Evolutionary conservation across 352 stramenopile species (phyloP).

Genomic region (Phytophthora pluvialis): DNA sequence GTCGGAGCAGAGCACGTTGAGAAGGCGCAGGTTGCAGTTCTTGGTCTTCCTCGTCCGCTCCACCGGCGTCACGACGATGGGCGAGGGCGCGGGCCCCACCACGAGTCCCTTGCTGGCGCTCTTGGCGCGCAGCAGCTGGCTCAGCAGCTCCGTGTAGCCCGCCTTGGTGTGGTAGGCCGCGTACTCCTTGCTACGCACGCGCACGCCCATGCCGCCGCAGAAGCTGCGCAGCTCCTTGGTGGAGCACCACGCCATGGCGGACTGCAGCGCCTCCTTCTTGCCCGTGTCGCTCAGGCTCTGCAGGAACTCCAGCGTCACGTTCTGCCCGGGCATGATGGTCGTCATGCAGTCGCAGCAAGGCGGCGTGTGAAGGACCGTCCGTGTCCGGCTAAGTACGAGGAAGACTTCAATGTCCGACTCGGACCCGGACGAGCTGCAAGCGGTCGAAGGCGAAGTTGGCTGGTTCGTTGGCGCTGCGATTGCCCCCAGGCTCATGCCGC

Average conservation of each 20-base stretch:
- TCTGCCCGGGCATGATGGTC: conserved; percentile 11
- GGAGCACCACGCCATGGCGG: conserved; percentile 26
- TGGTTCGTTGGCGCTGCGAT: no score
- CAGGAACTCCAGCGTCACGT: conserved; percentile 27
- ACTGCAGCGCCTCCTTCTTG: conserved; percentile 24
- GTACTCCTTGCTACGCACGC: conserved; percentile 31
- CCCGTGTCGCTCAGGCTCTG: conserved; percentile 25
- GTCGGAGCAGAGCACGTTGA: conserved; percentile 29
- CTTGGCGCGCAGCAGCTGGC: conserved; percentile 18
- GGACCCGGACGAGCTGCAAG: background rate
- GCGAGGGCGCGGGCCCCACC: background rate
- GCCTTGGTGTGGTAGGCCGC: conserved; percentile 33
- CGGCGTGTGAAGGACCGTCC: background rate
- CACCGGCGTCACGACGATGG: conserved; percentile 7
- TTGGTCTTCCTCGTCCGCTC: conserved; percentile 29
- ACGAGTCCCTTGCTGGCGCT: conserved; percentile 15
- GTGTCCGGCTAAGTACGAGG: conserved; percentile 7
- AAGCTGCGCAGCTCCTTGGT: conserved; percentile 29
- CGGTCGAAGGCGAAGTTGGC: background rate
- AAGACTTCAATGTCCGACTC: conserved; percentile 8
- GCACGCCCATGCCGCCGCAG: conserved; percentile 25
- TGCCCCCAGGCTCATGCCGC: background rate
- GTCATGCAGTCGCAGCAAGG: background rate
- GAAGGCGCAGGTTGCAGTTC: conserved; percentile 33
- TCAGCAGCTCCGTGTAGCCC: conserved; percentile 27